A percentile compares a stretch with the other conserved stretches of the same genome.
These are phyloP conservation scores for Rhizomucor miehei DNA, from an alignment of 371 early-diverging fungal species.

Conservation along the genomic window DNA sequence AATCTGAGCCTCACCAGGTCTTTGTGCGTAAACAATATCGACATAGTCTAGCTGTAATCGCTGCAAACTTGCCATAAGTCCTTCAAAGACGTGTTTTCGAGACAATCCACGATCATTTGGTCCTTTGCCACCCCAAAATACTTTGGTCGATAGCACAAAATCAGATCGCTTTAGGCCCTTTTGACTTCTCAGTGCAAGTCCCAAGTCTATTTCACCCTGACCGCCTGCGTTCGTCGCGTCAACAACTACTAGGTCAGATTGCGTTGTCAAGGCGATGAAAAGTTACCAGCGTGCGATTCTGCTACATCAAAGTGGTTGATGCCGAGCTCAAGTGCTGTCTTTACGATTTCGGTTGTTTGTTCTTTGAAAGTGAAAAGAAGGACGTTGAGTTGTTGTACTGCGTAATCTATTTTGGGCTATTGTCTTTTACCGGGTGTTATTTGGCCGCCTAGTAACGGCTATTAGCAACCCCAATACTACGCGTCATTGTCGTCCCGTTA, in stretches of 20 bases:
- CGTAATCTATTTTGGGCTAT: neutral
- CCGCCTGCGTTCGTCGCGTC: slow-evolving; percentile 43
- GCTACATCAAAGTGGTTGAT: slow-evolving; percentile 86
- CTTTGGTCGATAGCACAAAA: slow-evolving; percentile 80
- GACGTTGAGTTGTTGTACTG: neutral
- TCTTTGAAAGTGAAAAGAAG: slow-evolving; percentile 21
- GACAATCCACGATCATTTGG: slow-evolving; percentile 84
- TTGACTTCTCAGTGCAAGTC: slow-evolving; percentile 66
- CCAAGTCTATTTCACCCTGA: slow-evolving; percentile 79
- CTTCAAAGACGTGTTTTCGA: slow-evolving; percentile 85
- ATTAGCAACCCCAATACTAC: neutral
- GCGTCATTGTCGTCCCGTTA: slow-evolving; percentile 16
- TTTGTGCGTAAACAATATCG: slow-evolving; percentile 80
- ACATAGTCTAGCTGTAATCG: slow-evolving; percentile 79
- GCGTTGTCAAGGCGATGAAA: neutral
- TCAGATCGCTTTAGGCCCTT: slow-evolving; percentile 68
- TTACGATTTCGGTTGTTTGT: slow-evolving; percentile 65
- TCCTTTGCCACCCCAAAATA: slow-evolving; percentile 81
- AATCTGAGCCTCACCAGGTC: slow-evolving; percentile 52
- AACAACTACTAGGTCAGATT: neutral
- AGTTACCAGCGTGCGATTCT: slow-evolving; percentile 63
- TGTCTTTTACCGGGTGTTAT: slow-evolving; percentile 43
- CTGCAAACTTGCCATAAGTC: slow-evolving; percentile 71
- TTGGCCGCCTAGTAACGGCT: slow-evolving; percentile 45
- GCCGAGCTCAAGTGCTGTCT: slow-evolving; percentile 71